Base-by-base conservation (phyloP, 1,284 basidiomycete genomes). In the Athelia sp. region DNA sequence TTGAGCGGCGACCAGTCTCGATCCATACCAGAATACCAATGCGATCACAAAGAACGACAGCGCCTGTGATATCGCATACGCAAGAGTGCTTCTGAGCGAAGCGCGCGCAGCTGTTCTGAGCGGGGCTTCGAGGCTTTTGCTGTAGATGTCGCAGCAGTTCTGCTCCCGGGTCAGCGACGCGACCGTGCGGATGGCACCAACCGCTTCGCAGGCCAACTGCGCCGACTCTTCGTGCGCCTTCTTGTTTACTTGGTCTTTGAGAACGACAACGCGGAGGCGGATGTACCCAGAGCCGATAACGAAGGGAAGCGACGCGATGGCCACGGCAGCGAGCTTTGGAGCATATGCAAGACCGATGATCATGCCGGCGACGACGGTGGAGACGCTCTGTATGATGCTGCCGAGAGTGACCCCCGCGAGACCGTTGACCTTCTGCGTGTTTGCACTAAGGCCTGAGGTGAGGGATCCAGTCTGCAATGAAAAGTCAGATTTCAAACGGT, bases 131-230 rank as follows among this genome's bases (percentile, higher is more conserved):
- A 97, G 74, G 55, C 83, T 85, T 52, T 78, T 55, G 58, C 83
- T 83, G 71, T 95, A 96, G 6, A 87, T 70, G 18, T 71, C 69
- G 54, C 84, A 68, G 64, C 92, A 86, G 61, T 93, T 86, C 40
- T 83, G 79, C 67, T 93, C 94, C 19, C 93, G 77, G 0, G 93
- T 98, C 43, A 98, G 75, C 2, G 88, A 82, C 1, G 94, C 94
- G 26, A 99, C 94, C 3, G 96, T 98, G 17, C 93, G 84, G 61
- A 99, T 97, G 3, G 94, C 77, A 4, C 81, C 88, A 15, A 93
- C 93, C 22, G 94, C 93, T 68, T 98, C 96, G 61, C 90, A 90
- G 23, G 96, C 96, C 21, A 95, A 67, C 57, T 96, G 93, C 15
- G 95, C 92, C 17, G 90, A 92, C 3, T 70, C 70, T 57, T 90